Conservation (phyloP, 441 rosid genomes). For the Jatropha multifida region DNA sequence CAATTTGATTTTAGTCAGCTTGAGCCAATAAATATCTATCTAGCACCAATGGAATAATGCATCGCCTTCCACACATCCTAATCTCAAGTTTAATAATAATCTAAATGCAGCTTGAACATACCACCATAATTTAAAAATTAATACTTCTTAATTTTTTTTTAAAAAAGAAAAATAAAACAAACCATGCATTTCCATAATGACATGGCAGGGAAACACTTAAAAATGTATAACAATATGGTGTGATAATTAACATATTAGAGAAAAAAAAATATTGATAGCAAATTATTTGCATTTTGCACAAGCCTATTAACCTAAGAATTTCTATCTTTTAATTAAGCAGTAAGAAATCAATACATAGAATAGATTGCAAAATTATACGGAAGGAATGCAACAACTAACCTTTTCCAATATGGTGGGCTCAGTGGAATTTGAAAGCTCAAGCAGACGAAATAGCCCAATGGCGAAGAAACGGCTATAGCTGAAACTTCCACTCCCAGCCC, state of each 20-base stretch:
- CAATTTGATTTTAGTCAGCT: background rate
- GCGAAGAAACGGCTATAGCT: slow-evolving; percentile 98
- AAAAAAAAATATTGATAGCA: background rate
- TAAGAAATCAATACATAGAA: background rate
- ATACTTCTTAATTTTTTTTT: background rate
- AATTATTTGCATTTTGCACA: background rate
- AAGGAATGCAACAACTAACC: slow-evolving; percentile 38
- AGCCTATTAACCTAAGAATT: background rate
- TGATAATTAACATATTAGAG: background rate
- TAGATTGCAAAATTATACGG: slow-evolving; percentile 6
- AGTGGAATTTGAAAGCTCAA: slow-evolving; percentile 81
- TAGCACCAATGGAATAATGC: background rate
- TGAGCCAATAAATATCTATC: background rate
- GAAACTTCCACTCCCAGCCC: slow-evolving; percentile 70
- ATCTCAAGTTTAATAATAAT: background rate
- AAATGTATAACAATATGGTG: background rate
- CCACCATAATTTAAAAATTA: background rate
- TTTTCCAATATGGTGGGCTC: slow-evolving; percentile 82
- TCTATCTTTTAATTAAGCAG: slow-evolving; percentile 6
- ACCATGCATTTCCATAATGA: background rate
- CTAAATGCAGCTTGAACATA: background rate
- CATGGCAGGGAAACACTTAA: background rate
- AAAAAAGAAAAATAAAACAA: background rate
- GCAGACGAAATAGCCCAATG: slow-evolving; percentile 87
- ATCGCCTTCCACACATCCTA: too few species aligned